Conservation (phyloP, 164 flowering plant genomes). For the Stephania cephalantha region DNA sequence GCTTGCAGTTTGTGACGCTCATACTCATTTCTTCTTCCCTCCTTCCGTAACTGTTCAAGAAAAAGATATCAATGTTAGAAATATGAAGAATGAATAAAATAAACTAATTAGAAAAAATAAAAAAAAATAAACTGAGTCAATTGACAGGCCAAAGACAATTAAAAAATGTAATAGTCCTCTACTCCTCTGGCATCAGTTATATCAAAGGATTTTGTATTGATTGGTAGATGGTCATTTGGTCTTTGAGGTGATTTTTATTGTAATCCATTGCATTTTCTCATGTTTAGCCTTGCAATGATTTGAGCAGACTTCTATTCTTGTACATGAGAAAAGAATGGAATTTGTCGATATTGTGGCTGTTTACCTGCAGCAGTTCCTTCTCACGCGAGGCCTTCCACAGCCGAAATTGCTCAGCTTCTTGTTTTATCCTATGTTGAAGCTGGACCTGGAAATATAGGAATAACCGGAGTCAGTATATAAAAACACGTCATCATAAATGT, state of each 20-base stretch:
- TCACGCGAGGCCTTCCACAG: constrained; percentile 99
- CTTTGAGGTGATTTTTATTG: too few relatives aligned
- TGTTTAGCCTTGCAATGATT: too few relatives aligned
- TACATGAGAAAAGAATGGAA: neutral
- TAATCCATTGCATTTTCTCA: too few relatives aligned
- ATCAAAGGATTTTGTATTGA: too few relatives aligned
- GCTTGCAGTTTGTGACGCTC: constrained; percentile 96
- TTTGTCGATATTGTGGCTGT: neutral
- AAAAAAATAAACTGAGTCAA: too few relatives aligned
- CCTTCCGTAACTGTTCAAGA: constrained; percentile 67
- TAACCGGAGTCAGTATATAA: constrained; percentile 6
- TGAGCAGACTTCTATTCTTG: neutral
- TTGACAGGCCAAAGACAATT: too few relatives aligned
- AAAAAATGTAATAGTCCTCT: too few relatives aligned
- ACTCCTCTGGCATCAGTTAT: too few relatives aligned
- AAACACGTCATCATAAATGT: neutral
- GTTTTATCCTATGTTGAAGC: constrained; percentile 91
- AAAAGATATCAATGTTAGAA: constrained; percentile 7
- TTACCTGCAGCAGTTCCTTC: constrained; percentile 91
- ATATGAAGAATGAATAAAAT: neutral
- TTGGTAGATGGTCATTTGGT: too few relatives aligned
- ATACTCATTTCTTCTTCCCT: constrained; percentile 92
- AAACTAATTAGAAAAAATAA: neutral
- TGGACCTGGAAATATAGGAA: constrained; percentile 59
- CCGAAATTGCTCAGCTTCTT: constrained; percentile 97